Evolutionary conservation across 352 stramenopile genomes (phyloP).

Genomic region (Blastocystis sp.): DNA sequence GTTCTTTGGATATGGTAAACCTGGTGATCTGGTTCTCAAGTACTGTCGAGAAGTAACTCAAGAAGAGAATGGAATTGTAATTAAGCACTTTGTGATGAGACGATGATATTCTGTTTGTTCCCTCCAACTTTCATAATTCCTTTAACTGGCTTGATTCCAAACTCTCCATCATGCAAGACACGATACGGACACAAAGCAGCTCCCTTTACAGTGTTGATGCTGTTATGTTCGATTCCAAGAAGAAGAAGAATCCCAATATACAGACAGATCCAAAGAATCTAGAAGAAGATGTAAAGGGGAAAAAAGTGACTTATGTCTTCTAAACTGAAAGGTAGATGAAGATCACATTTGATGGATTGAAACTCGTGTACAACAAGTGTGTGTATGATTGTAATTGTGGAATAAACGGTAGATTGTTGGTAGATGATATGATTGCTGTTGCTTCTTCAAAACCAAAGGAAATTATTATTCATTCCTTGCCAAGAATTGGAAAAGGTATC

Average conservation of each 20-base stretch:
- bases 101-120: conserved; percentile 53
- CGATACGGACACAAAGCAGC: not conserved
- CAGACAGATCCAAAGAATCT: not conserved
- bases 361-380: conserved; percentile 56
- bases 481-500: conserved; percentile 11
- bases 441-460: conserved; percentile 48
- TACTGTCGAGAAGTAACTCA: conserved; percentile 45
- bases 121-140: not conserved
- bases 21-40: conserved; percentile 55
- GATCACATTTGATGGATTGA: conserved; percentile 57
- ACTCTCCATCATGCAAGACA: not conserved
- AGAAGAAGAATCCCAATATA: conserved; percentile 58
- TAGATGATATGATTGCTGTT: conserved; percentile 58
- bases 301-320: not conserved
- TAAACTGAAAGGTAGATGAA: conserved; percentile 34
- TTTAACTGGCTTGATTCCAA: not conserved
- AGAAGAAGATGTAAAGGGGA: conserved; percentile 45
- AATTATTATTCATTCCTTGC: conserved; percentile 43
- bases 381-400: not conserved
- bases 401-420: not conserved
- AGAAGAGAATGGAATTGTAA: not conserved
- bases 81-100: conserved; percentile 34
- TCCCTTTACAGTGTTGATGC: conserved; percentile 36
- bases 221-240: conserved; percentile 57
- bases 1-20: not conserved